A percentile compares a stretch with the other conserved stretches of the same genome.
These are phyloP conservation scores for Capsella bursapastoris DNA, from an alignment of 345 rosid genomes.

Conservation along the genomic window DNA sequence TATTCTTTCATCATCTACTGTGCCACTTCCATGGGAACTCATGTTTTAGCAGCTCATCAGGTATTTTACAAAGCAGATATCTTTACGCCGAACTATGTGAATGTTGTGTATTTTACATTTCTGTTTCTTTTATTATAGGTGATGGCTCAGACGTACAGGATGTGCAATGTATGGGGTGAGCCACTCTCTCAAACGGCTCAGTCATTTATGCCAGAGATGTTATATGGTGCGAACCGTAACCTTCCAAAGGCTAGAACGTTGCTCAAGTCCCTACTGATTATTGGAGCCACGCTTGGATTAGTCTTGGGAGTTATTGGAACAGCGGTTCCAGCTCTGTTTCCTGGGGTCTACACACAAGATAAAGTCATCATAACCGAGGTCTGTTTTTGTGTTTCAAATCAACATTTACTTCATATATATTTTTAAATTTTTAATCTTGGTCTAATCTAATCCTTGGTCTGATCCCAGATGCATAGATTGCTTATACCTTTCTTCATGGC, in stretches of 20 bases:
- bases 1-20: constrained; percentile 76
- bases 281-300: constrained; percentile 70
- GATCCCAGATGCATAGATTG: constrained; percentile 80
- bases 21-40: constrained; percentile 88
- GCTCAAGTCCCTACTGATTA: constrained; percentile 73
- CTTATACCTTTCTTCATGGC: constrained; percentile 73
- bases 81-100: background rate
- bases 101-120: background rate
- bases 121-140: constrained; percentile 41
- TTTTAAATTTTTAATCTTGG: constrained; percentile 12
- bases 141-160: constrained; percentile 69
- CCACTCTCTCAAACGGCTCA: constrained; percentile 97
- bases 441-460: constrained; percentile 1
- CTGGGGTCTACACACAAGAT: constrained; percentile 74
- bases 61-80: constrained; percentile 41
- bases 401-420: background rate
- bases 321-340: constrained; percentile 67
- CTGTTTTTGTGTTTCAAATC: constrained; percentile 3
- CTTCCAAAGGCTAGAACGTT: constrained; percentile 72
- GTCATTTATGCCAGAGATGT: constrained; percentile 88
- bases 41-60: constrained; percentile 89
- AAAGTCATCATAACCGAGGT: constrained; percentile 65
- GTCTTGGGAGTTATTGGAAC: constrained; percentile 63
- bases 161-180: constrained; percentile 81
- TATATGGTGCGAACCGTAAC: constrained; percentile 69